These are phyloP conservation scores for Naganishia friedmannii DNA, from an alignment of 768 basidiomycete species.

Conservation along the genomic window DNA sequence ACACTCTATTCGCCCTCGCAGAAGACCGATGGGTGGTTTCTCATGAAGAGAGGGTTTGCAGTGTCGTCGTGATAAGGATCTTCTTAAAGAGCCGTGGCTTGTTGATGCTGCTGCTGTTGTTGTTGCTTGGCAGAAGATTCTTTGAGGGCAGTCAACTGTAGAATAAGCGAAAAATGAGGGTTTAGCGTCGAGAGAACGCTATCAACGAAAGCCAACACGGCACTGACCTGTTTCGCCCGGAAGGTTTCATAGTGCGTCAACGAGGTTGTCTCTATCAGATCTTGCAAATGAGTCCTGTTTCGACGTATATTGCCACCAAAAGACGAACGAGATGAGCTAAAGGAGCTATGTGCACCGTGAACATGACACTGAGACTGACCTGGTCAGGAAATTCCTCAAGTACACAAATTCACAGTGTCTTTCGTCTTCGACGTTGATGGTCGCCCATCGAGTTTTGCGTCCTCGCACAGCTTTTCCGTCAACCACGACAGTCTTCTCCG, in stretches of 20 bases:
- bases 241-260: conserved; percentile 99
- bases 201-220: too few species aligned
- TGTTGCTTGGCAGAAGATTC: conserved; percentile 66
- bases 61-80: background rate
- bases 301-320: background rate
- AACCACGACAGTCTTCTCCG: conserved; percentile 89
- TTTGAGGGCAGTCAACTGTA: conserved; percentile 77
- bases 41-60: background rate
- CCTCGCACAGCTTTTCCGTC: conserved; percentile 93
- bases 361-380: conserved; percentile 55
- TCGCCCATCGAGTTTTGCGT: conserved; percentile 96
- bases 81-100: background rate
- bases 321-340: background rate
- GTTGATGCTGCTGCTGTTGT: conserved; percentile 29
- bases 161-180: too few species aligned
- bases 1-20: background rate
- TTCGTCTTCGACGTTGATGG: conserved; percentile 95
- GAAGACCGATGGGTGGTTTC: background rate
- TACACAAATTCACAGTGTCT: conserved; percentile 97
- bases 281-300: conserved; percentile 86
- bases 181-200: too few species aligned
- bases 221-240: conserved; percentile 81
- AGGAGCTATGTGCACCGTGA: background rate
- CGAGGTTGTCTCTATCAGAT: conserved; percentile 97
- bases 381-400: conserved; percentile 91